phyloP scores from a whole-genome alignment of 1,139 yeast species.

The Candida tetrigidarum region DNA sequence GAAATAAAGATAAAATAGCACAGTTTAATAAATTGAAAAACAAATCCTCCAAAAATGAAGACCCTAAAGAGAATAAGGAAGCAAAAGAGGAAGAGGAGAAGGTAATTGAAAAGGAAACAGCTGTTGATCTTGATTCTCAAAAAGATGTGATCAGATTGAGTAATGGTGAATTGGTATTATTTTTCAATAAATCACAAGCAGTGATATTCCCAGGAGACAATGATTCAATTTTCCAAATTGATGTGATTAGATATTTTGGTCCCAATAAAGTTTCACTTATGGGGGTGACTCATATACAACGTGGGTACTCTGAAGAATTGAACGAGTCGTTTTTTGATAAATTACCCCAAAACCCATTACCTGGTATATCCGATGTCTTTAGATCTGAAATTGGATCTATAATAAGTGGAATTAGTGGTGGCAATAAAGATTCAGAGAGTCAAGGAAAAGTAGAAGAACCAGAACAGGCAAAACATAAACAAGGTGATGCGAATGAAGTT shows the following conservation, averaged over 20 bases:
- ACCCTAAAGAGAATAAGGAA: conserved; percentile 8
- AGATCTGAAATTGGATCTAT: conserved; percentile 32
- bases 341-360: conserved; percentile 32
- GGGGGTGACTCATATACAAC: conserved; percentile 39
- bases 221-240: conserved; percentile 39
- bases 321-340: conserved; percentile 32
- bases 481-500: conserved; percentile 17
- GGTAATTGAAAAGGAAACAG: conserved; percentile 9
- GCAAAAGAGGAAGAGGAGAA: conserved; percentile 4
- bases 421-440: conserved; percentile 16
- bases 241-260: conserved; percentile 43
- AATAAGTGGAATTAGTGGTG: conserved; percentile 17
- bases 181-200: conserved; percentile 36
- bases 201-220: conserved; percentile 42
- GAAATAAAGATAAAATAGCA: conserved; percentile 22
- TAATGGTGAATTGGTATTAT: conserved; percentile 36
- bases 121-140: conserved; percentile 24
- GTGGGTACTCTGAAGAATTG: conserved; percentile 42
- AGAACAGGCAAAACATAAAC: not conserved
- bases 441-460: conserved; percentile 10
- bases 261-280: conserved; percentile 34
- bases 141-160: conserved; percentile 36
- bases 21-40: conserved; percentile 25
- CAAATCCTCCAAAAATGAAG: conserved; percentile 5
- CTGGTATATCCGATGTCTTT: conserved; percentile 34